These are phyloP conservation scores for Ustilago hordei DNA, from an alignment of 1,284 basidiomycete species.

Conservation along the genomic window DNA sequence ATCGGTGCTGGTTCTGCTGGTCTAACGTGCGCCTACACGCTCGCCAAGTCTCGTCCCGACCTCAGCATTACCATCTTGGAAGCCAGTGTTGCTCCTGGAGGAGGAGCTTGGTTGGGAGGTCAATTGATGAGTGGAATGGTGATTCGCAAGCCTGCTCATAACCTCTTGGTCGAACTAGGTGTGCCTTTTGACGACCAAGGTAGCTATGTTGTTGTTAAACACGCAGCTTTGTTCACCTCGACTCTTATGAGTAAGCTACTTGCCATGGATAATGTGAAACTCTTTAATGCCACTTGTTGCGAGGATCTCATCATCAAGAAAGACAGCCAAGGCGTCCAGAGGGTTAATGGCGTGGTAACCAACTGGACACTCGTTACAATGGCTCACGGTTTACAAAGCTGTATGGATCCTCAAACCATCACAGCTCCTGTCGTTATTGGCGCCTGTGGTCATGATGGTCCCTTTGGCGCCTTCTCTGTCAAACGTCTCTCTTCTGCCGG, in stretches of 20 bases:
- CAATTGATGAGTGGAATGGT: conserved; percentile 89
- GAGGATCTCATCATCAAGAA: conserved; percentile 68
- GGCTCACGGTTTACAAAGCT: conserved; percentile 77
- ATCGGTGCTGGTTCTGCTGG: conserved; percentile 84
- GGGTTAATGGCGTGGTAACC: conserved; percentile 84
- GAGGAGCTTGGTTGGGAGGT: conserved; percentile 72
- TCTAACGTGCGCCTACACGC: conserved; percentile 79
- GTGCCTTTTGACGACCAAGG: conserved; percentile 86
- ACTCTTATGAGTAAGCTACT: conserved; percentile 82
- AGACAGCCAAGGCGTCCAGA: conserved; percentile 71
- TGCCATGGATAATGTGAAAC: conserved; percentile 76
- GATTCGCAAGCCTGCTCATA: conserved; percentile 82
- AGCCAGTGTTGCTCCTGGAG: conserved; percentile 82
- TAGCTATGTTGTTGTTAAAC: conserved; percentile 71
- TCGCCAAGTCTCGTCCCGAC: conserved; percentile 78
- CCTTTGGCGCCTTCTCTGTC: conserved; percentile 86
- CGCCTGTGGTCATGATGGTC: conserved; percentile 80
- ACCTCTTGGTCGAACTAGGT: conserved; percentile 79
- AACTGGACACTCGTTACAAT: conserved; percentile 87
- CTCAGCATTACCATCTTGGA: conserved; percentile 84
- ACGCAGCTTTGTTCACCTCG: conserved; percentile 76
- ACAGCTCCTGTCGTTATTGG: conserved; percentile 74
- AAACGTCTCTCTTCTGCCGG: conserved; percentile 84
- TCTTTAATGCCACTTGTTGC: conserved; percentile 70
- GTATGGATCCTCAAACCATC: conserved; percentile 83